Percentiles rank a stretch among this genome's conserved stretches.
Evolutionary conservation across 805 yeast species (phyloP).

Genomic region (Clavispora fructus): DNA sequence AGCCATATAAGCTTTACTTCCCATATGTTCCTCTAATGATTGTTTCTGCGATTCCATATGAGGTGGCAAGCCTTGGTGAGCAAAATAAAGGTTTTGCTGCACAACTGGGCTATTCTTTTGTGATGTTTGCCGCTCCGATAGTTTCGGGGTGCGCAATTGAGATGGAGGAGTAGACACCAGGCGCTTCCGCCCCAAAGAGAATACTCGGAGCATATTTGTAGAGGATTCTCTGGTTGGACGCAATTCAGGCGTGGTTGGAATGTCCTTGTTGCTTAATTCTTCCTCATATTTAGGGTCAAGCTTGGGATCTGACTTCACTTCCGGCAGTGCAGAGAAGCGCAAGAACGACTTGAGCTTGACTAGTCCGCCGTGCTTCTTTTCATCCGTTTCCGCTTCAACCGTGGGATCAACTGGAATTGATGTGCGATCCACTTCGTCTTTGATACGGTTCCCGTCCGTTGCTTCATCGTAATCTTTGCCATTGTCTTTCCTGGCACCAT

Average conservation of each 20-base stretch:
- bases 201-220: slow-evolving; percentile 4
- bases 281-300: not conserved
- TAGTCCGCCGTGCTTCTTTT: slow-evolving; percentile 3
- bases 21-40: not conserved
- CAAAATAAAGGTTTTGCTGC: slow-evolving; percentile 46
- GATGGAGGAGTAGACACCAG: slow-evolving; percentile 5
- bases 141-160: slow-evolving; percentile 8
- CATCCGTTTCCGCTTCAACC: slow-evolving; percentile 2
- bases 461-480: not conserved
- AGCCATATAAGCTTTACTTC: slow-evolving; percentile 19
- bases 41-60: slow-evolving; percentile 28
- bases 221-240: slow-evolving; percentile 2
- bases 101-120: slow-evolving; percentile 20
- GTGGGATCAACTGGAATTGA: slow-evolving; percentile 2
- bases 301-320: slow-evolving; percentile 2
- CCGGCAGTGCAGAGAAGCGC: slow-evolving; percentile 11
- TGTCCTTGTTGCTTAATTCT: not conserved
- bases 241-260: slow-evolving; percentile 1
- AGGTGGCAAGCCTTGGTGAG: slow-evolving; percentile 55
- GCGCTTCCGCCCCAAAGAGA: slow-evolving; percentile 8
- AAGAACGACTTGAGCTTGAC: slow-evolving; percentile 6
- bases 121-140: slow-evolving; percentile 3
- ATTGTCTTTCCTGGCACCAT: not conserved
- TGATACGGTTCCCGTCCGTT: not conserved
- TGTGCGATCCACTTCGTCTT: not conserved